Evolutionary conservation across 2,329 filamentous ascomycete genomes (phyloP).

Genomic region (Albifimbria verrucaria): DNA sequence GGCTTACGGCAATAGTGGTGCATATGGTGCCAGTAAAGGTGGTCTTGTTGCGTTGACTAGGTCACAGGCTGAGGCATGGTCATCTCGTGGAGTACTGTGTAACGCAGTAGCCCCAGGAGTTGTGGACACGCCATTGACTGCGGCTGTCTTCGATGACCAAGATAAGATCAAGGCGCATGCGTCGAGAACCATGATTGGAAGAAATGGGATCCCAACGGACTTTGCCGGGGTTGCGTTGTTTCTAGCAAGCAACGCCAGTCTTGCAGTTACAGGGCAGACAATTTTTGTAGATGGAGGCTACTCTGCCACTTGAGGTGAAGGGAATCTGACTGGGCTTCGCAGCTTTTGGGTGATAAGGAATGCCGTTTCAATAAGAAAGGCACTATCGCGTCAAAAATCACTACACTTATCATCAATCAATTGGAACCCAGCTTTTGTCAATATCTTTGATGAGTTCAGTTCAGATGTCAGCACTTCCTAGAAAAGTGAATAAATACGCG

Average conservation of each 20-base stretch:
- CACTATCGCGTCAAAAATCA: too few species aligned
- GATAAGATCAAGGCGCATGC: conserved; percentile 19
- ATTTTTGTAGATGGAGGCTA: conserved; percentile 32
- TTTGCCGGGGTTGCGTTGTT: conserved; percentile 27
- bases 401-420: too few species aligned
- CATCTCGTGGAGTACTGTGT: conserved; percentile 26
- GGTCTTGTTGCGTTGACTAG: conserved; percentile 27
- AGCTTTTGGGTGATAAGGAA: too few species aligned
- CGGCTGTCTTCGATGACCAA: conserved; percentile 16
- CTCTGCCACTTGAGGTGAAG: conserved; percentile 22
- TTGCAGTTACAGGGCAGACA: conserved; percentile 28
- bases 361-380: too few species aligned
- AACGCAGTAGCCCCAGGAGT: conserved; percentile 30
- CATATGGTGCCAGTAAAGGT: conserved; percentile 28
- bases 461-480: too few species aligned
- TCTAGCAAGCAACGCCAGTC: conserved; percentile 26
- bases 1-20: conserved; percentile 28
- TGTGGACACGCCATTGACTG: conserved; percentile 24
- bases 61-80: conserved; percentile 32
- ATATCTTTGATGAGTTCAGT: too few species aligned
- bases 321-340: too few species aligned
- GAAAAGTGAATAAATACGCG: too few species aligned
- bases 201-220: conserved; percentile 26
- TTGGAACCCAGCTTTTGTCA: too few species aligned
- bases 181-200: conserved; percentile 23